Base-by-base conservation (phyloP, 148 eudicot species). In the Amaranthus palmeri region DNA sequence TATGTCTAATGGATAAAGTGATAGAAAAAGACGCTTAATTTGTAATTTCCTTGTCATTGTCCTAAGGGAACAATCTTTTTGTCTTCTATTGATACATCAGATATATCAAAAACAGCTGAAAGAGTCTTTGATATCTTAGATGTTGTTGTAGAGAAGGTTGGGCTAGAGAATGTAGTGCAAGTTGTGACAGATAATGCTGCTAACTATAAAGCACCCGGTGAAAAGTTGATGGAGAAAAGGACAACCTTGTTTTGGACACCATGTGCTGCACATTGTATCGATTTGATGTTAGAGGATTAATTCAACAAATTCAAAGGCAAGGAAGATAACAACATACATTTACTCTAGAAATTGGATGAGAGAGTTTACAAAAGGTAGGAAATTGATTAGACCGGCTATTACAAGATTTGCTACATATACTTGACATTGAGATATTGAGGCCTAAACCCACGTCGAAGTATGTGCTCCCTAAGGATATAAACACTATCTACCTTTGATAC, bases 151-250 rank as follows among this genome's bases (percentile, higher is more conserved):
- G 47, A 65, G 18, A 12, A 46, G 3, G 72, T 77, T 45, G 75
- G 76, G 1, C 59, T 43, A 18, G 70, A 68, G 8, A 71, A 71
- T 65, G 64, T 44, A 4, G 10, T 63, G 2, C 49, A 66, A 46
- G 7, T 46, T 15, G 14, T 13, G 5, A 77, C 53, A 6, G 51
- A 77, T 65, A 77, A 77, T 71, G 71, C 74, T 5, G n/a, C 75
- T 2, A 59, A 67, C 15, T 65, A 77, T 10, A 77, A 77, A 57
- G 70, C 51, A 0, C 60, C 75, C 7, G 75, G 75, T 3, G 55
- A 77, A 9, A 36, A 9, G 36, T 71, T 77, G 46, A 49, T 71
- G 56, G 65, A 60, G 8, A 71, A 71, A 46, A 59, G 65, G 15
- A 47, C n/a, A 69, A 54, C 36, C 36, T 25, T 25, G 36, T 25